Evolutionary conservation across 2,329 filamentous ascomycete genomes (phyloP).

Genomic region (Penicillium hordei): DNA sequence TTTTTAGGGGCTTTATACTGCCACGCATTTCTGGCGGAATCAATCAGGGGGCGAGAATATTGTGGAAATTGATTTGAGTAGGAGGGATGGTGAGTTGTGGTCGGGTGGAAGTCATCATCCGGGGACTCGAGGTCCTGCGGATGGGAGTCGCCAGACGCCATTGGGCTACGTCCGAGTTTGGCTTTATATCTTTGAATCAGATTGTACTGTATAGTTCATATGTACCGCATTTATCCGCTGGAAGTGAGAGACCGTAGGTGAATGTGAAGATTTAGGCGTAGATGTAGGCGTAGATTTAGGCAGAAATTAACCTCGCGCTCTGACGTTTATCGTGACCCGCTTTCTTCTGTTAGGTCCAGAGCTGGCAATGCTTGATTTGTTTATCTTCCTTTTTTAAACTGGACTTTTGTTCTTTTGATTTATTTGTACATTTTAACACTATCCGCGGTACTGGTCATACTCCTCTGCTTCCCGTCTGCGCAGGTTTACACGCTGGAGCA

Average conservation of each 20-base stretch:
- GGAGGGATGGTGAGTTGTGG: conserved; percentile 12
- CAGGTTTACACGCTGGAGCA: conserved; percentile 65
- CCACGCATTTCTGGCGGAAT: conserved; percentile 43
- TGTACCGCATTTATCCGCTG: not conserved
- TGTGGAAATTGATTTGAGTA: conserved; percentile 14
- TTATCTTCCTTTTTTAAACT: not conserved
- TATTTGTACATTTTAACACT: not conserved
- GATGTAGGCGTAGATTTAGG: not conserved
- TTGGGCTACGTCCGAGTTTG: not conserved
- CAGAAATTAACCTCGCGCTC: not conserved
- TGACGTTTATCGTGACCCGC: conserved; percentile 6
- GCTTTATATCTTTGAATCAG: not conserved
- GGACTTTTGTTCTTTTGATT: not conserved
- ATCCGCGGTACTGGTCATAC: conserved; percentile 51
- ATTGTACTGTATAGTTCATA: not conserved
- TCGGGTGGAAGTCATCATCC: conserved; percentile 20
- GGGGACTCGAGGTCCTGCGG: conserved; percentile 28
- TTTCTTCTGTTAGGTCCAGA: not conserved
- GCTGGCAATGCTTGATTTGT: not conserved
- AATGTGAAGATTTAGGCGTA: not conserved
- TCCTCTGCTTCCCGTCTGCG: conserved; percentile 66
- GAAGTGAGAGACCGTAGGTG: not conserved
- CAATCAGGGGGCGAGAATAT: conserved; percentile 36
- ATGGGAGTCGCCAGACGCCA: not conserved
- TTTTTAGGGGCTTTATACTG: conserved; percentile 23